Evolutionary conservation across 164 flowering plant species (phyloP), one percentile per base, ranked within the genome.

Genomic region (Tetrastigma voinierianum): DNA sequence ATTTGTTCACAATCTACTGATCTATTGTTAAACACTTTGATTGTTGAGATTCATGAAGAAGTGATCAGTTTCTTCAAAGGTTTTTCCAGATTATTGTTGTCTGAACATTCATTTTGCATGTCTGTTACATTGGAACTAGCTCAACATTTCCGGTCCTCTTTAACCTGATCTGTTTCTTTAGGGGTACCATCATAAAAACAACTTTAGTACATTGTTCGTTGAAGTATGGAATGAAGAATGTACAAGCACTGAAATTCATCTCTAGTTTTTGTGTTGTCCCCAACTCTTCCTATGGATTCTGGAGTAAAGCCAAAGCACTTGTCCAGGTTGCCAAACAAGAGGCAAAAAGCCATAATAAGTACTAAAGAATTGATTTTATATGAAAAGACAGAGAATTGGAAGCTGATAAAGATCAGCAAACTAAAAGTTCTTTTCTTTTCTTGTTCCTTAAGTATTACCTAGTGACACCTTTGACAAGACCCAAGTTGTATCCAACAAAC

Each of bases 401-500:
- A 67, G 18, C 9, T 17, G 13, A 2, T 13, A 43, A 40, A 1
- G 14, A 59, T 55, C 58, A 2, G 32, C 13, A 55, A 10, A 32
- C 24, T 55, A 55, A 11, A 9, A 9, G 8, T 24, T 46, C 20
- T 11, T 23, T 32, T 21, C 10, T 8, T 23, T 10, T n/a, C 40
- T 32, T 32, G 4, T 32, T 32, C n/a, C n/a, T n/a, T n/a, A n/a
- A n/a, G 10, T 21, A 54, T 79, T 86, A 94, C 97, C 97, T 89
- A 15, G 91, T 79, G 63, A 90, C 72, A 24, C 97, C 98, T 80
- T 92, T 80, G 56, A 84, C 89, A 79, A 82, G 70, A 46, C 97
- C 97, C 89, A 84, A 90, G 12, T 76, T 83, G 76, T 82, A 83
- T 18, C 97, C 97, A 43, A 47, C 77, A 71, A 67, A 25, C 17